Percentiles rank a stretch among this genome's conserved stretches.
These are phyloP conservation scores for Exophiala alcalophila DNA, from an alignment of 2,329 filamentous ascomycete species.

Conservation along the genomic window DNA sequence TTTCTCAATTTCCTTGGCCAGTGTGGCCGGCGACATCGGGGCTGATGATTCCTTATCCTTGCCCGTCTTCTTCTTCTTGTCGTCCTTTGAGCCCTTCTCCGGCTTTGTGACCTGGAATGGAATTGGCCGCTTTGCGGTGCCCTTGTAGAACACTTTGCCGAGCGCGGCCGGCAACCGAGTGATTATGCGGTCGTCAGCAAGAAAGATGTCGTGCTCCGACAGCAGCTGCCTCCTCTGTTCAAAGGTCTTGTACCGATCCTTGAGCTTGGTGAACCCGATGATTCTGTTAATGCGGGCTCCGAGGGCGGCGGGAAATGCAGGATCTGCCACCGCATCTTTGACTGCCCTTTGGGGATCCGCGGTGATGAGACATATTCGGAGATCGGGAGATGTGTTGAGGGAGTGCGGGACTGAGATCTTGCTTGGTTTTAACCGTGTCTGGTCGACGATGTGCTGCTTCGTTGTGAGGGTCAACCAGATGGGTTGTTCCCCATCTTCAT, in stretches of 20 bases:
- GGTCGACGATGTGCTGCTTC: slow-evolving; percentile 68
- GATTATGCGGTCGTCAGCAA: slow-evolving; percentile 83
- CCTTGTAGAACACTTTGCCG: slow-evolving; percentile 91
- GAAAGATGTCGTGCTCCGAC: slow-evolving; percentile 85
- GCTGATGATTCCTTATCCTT: slow-evolving; percentile 44
- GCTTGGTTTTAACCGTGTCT: slow-evolving; percentile 74
- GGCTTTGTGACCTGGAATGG: slow-evolving; percentile 70
- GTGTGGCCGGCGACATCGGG: slow-evolving; percentile 59
- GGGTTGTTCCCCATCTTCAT: slow-evolving; percentile 51
- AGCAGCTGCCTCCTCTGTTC: slow-evolving; percentile 81
- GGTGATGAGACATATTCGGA: slow-evolving; percentile 80
- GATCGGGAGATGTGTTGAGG: slow-evolving; percentile 63
- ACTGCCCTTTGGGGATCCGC: slow-evolving; percentile 79
- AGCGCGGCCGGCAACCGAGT: slow-evolving; percentile 70
- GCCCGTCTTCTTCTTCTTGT: slow-evolving; percentile 42
- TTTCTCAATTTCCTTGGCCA: slow-evolving; percentile 78
- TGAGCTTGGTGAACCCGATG: slow-evolving; percentile 80
- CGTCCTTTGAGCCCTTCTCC: slow-evolving; percentile 58
- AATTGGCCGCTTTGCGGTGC: slow-evolving; percentile 77
- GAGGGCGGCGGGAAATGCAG: slow-evolving; percentile 66
- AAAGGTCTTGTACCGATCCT: slow-evolving; percentile 83
- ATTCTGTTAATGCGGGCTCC: slow-evolving; percentile 69
- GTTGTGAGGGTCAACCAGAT: slow-evolving; percentile 63
- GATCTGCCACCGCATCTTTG: slow-evolving; percentile 79
- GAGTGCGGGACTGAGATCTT: slow-evolving; percentile 78